Evolutionary conservation across 2,329 filamentous ascomycete species (phyloP).

Genomic region (Alternaria metachromatica): DNA sequence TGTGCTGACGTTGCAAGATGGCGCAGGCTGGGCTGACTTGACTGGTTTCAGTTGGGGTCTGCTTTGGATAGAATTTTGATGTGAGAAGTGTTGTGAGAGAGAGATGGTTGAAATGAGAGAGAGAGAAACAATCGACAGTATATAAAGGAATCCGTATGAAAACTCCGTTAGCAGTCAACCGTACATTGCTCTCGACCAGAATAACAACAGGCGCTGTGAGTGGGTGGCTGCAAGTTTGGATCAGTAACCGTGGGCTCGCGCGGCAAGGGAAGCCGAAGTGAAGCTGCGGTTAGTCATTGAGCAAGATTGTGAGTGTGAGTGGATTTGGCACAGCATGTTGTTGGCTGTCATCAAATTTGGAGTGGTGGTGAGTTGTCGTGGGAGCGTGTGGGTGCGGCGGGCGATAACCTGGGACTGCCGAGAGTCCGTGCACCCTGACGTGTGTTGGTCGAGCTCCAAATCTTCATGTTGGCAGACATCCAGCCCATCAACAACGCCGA

Average conservation of each 20-base stretch:
- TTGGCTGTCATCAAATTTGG: neutral
- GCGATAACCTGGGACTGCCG: neutral
- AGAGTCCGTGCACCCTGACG: conserved; percentile 20
- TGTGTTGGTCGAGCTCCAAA: conserved; percentile 17
- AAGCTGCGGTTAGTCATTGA: neutral
- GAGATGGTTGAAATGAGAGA: neutral
- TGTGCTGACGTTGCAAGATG: conserved; percentile 36
- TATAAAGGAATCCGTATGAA: neutral
- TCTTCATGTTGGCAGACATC: conserved; percentile 21
- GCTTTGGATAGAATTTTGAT: neutral
- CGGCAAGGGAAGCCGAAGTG: neutral
- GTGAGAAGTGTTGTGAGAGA: neutral
- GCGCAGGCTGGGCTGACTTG: conserved; percentile 24
- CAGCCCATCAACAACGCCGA: conserved; percentile 21
- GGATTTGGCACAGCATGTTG: neutral
- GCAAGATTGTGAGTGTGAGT: neutral
- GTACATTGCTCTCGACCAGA: neutral
- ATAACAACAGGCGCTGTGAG: neutral
- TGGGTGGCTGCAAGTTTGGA: neutral
- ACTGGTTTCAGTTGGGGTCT: conserved; percentile 17
- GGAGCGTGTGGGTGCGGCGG: neutral
- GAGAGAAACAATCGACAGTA: neutral
- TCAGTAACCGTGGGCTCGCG: neutral
- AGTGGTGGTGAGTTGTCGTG: conserved; percentile 1
- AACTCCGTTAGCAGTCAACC: neutral